Base-by-base conservation (phyloP, 2,329 filamentous ascomycete genomes). In the Fusarium longipes region DNA sequence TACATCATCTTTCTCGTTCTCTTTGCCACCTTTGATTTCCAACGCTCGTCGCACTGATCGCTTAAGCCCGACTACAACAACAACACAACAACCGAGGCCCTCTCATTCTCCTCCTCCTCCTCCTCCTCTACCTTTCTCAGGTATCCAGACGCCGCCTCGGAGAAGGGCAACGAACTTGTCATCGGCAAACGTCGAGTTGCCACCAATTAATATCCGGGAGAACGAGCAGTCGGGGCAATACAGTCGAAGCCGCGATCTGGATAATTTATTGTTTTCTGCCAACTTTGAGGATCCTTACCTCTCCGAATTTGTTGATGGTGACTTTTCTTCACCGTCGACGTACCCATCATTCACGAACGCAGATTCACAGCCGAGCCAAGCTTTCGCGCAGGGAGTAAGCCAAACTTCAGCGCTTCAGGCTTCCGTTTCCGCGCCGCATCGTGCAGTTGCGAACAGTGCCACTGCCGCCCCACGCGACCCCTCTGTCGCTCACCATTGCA, bases 321-420 rank as follows among this genome's bases (percentile, higher is more conserved):
- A 77, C 15, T 77, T 78, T 52, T 79, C 77, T 11, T 80, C 78
- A 4, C 78, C 78, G 22, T 79, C 78, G 20, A 73, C 65, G 15
- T 79, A 79, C 48, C 76, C 77, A 7, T 65, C 73, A 36, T 75
- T 79, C 59, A 67, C 61, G 15, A 57, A 60, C 50, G 33, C 57
- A 18, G 52, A 47, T 53, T 49, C 57, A 55, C 70, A 47, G 24
- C 68, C 53, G 20, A 67, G 33, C 32, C 64, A 59, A 42, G 27
- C 17, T 29, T 62, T 63, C 20, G 29, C 18, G 18, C 65, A 62
- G 18, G 29, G 49, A 52, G 48, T 54, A 54, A 59, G 42, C 43
- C 59, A 66, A 36, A 45, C 50, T 20, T 56, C 63, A 44, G 42
- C 62, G 39, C 54, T 40, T 44, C 65, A 67, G 70, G 65, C 67